Conservation (phyloP, 495 filamentous ascomycete species). For the Corynascus novoguineensis region DNA sequence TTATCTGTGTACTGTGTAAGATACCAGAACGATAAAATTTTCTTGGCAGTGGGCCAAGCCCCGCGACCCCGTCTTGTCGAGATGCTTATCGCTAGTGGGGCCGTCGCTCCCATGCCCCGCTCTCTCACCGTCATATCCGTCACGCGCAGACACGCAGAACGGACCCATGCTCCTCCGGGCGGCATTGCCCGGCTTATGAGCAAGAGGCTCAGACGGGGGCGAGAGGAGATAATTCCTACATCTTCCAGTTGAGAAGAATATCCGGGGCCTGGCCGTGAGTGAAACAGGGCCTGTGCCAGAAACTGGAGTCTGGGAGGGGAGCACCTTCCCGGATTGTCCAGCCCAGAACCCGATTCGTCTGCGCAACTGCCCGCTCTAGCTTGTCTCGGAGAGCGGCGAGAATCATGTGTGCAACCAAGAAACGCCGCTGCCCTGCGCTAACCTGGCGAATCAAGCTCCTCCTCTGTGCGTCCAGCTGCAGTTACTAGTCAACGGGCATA, state of each 20-base stretch:
- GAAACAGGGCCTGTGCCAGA: not conserved
- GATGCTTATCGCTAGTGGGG: not conserved
- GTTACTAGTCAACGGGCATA: not conserved
- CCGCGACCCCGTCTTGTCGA: not conserved
- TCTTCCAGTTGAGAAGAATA: too few relatives aligned
- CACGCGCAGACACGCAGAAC: not conserved
- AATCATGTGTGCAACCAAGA: not conserved
- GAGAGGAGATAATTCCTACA: too few relatives aligned
- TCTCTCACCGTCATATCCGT: conserved; percentile 13
- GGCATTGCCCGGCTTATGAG: too few relatives aligned
- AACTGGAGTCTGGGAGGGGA: too few relatives aligned
- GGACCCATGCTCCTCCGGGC: too few relatives aligned
- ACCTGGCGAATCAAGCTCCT: conserved; percentile 17
- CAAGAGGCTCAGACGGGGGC: too few relatives aligned
- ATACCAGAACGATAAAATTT: too few relatives aligned
- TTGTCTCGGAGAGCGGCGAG: conserved; percentile 12
- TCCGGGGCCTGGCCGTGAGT: not conserved
- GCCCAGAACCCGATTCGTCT: conserved; percentile 4
- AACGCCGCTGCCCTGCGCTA: not conserved
- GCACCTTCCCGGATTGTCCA: not conserved
- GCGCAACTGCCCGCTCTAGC: not conserved
- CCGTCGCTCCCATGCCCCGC: not conserved
- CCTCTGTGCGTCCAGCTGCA: conserved; percentile 13
- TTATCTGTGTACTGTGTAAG: too few relatives aligned
- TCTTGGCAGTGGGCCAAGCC: too few relatives aligned